phyloP scores from a whole-genome alignment of 768 basidiomycete genomes.

The Dictyophora rubrovolvata region DNA sequence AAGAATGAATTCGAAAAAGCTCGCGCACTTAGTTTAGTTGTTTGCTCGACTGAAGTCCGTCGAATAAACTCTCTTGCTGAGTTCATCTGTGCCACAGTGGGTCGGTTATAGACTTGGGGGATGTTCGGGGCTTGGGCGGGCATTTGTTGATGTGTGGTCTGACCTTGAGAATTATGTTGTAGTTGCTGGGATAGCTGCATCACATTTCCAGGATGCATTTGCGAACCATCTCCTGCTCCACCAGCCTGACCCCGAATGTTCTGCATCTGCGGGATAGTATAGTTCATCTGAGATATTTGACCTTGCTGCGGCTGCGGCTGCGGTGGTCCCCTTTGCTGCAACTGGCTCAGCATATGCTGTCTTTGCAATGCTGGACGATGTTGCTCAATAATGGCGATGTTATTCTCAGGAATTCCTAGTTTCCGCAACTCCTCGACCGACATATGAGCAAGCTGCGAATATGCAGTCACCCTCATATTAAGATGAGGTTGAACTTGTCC shows the following conservation, averaged over 20 bases:
- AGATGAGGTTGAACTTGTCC: conserved; percentile 6
- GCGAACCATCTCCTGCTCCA: neutral
- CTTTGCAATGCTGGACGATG: conserved; percentile 30
- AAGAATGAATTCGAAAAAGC: conserved; percentile 18
- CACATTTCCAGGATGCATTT: neutral
- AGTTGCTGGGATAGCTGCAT: conserved; percentile 20
- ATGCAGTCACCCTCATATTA: conserved; percentile 23
- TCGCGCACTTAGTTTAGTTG: conserved; percentile 27
- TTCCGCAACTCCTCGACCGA: conserved; percentile 43
- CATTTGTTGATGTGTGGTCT: neutral
- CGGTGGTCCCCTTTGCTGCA: neutral
- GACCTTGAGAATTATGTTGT: conserved; percentile 13
- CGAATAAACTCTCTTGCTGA: conserved; percentile 26
- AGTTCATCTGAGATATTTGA: conserved; percentile 30
- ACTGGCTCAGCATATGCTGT: conserved; percentile 12
- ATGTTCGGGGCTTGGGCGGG: neutral
- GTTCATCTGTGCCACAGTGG: conserved; percentile 1
- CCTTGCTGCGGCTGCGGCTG: neutral
- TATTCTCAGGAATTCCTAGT: conserved; percentile 35
- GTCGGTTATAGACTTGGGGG: neutral
- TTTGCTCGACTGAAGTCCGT: conserved; percentile 19
- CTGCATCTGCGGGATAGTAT: conserved; percentile 17
- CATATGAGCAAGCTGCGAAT: conserved; percentile 32
- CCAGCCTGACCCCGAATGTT: neutral
- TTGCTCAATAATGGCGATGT: conserved; percentile 48